Conservation (phyloP, 352 stramenopile species). For the Achlya hypogyna region DNA sequence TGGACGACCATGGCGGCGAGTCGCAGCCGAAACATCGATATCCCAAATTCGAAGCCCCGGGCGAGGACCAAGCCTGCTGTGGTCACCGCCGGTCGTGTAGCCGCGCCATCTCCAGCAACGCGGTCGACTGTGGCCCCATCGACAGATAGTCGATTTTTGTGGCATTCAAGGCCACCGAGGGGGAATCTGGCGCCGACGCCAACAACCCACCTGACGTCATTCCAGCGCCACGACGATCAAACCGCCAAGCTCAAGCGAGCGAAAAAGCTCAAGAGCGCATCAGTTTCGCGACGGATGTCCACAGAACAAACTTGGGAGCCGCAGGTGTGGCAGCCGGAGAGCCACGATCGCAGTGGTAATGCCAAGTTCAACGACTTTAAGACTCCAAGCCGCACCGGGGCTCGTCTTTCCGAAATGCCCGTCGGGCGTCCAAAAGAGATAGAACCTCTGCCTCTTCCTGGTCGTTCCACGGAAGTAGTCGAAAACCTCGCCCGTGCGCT, state of each 20-base stretch:
- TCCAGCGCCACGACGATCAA: not conserved
- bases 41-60: constrained; percentile 6
- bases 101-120: not conserved
- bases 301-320: not conserved
- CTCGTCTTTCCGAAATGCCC: no score
- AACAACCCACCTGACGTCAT: not conserved
- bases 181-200: not conserved
- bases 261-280: not conserved
- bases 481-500: constrained; percentile 11
- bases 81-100: not conserved
- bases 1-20: not conserved
- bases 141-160: not conserved
- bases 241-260: not conserved
- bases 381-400: no score
- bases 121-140: not conserved
- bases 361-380: no score
- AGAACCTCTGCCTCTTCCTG: no score
- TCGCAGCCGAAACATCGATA: constrained; percentile 15
- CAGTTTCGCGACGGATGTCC: not conserved
- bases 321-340: not conserved
- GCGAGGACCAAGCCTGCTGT: not conserved
- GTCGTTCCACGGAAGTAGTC: not conserved
- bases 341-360: no score
- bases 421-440: no score
- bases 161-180: not conserved